A percentile compares a stretch with the other conserved stretches of the same genome.
Conservation (phyloP, 345 rosid species). For the Eutrema japonicum region DNA sequence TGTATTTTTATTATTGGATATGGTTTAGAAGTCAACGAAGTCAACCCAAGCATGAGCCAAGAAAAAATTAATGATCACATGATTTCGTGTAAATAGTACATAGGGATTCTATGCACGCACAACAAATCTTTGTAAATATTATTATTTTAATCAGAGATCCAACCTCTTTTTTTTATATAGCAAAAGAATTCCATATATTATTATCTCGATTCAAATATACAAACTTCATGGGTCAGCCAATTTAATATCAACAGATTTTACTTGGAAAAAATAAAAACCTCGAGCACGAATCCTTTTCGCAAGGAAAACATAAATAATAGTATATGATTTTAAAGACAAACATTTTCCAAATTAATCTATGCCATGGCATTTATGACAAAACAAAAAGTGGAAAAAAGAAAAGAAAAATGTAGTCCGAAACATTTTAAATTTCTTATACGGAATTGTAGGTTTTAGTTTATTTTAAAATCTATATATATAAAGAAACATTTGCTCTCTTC, state of each 20-base stretch:
- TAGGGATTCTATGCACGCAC: constrained; percentile 4
- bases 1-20: constrained; percentile 9
- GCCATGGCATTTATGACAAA: too few relatives aligned
- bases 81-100: constrained; percentile 35
- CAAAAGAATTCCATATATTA: too few relatives aligned
- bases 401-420: too few relatives aligned
- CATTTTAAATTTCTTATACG: too few relatives aligned
- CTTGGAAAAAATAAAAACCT: too few relatives aligned
- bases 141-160: not conserved
- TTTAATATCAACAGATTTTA: too few relatives aligned
- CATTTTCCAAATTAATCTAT: not conserved
- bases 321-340: not conserved
- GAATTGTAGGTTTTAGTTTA: too few relatives aligned
- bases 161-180: not conserved
- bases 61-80: constrained; percentile 8
- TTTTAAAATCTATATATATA: too few relatives aligned
- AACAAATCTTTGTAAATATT: constrained; percentile 32
- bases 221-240: too few relatives aligned
- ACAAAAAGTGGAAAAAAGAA: not conserved
- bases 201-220: too few relatives aligned
- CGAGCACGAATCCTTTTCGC: too few relatives aligned
- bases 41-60: constrained; percentile 11
- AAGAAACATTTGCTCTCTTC: too few relatives aligned
- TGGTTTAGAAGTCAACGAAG: constrained; percentile 25
- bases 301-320: not conserved